A percentile compares a stretch with the other conserved stretches of the same genome.
Conservation (phyloP, 2,329 filamentous ascomycete genomes). For the Phoma herbarum region DNA sequence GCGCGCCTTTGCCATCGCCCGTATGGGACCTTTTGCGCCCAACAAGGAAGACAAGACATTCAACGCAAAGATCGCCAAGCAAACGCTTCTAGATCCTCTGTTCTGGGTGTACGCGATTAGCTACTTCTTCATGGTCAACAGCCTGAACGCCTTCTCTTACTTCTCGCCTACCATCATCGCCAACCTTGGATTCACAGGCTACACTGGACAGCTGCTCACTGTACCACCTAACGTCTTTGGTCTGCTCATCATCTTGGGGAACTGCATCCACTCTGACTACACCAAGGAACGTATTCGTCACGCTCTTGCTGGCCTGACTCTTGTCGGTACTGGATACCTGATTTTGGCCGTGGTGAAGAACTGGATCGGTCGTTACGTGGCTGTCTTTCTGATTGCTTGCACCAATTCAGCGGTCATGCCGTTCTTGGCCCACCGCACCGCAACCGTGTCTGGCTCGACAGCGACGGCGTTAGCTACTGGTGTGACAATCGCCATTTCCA, state of each 20-base stretch:
- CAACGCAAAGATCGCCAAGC: constrained; percentile 58
- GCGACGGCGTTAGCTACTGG: constrained; percentile 35
- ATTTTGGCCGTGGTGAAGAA: constrained; percentile 30
- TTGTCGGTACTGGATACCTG: constrained; percentile 33
- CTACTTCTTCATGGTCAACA: constrained; percentile 50
- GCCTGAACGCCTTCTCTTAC: constrained; percentile 52
- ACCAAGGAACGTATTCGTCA: constrained; percentile 34
- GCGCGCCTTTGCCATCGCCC: constrained; percentile 72
- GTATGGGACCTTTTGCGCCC: constrained; percentile 62
- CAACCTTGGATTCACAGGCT: constrained; percentile 63
- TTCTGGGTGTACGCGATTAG: constrained; percentile 61
- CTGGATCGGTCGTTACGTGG: constrained; percentile 34
- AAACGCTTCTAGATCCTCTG: constrained; percentile 60
- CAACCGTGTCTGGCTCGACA: constrained; percentile 33
- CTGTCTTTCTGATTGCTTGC: constrained; percentile 34
- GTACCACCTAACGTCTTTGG: constrained; percentile 71
- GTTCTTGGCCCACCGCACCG: constrained; percentile 33
- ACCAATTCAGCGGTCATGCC: constrained; percentile 35
- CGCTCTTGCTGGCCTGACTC: constrained; percentile 25
- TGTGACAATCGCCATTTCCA: constrained; percentile 35
- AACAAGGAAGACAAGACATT: constrained; percentile 53
- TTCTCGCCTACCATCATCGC: constrained; percentile 72
- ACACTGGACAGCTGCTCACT: constrained; percentile 71
- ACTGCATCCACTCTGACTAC: constrained; percentile 35
- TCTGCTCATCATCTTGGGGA: constrained; percentile 57